A percentile compares a stretch with the other conserved stretches of the same genome.
These are phyloP conservation scores for Saccharomycopsis selenospora DNA, from an alignment of 805 yeast genomes.

Conservation along the genomic window DNA sequence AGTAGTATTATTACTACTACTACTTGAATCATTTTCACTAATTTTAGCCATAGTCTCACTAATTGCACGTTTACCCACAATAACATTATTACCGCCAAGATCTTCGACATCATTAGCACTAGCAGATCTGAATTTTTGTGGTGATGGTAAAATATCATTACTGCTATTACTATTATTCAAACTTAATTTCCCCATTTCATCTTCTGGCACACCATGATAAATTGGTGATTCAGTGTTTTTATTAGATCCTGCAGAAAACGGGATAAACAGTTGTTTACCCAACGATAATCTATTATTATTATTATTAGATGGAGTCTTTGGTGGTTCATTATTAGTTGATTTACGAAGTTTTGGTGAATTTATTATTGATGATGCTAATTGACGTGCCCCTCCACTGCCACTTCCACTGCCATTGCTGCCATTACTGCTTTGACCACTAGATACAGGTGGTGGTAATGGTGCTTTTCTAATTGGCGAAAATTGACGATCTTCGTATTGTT, in stretches of 20 bases:
- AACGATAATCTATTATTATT: not conserved
- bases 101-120: constrained; percentile 15
- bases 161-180: constrained; percentile 4
- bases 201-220: constrained; percentile 4
- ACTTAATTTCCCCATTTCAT: constrained; percentile 7
- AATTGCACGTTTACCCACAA: not conserved
- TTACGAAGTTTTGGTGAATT: not conserved
- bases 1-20: constrained; percentile 19
- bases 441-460: constrained; percentile 53
- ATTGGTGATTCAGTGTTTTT: constrained; percentile 14
- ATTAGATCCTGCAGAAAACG: constrained; percentile 15
- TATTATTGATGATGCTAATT: not conserved
- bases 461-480: constrained; percentile 68
- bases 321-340: not conserved
- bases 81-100: not conserved
- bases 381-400: not conserved
- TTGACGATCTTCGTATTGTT: constrained; percentile 25
- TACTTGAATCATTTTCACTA: constrained; percentile 10
- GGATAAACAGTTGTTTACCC: not conserved
- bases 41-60: constrained; percentile 1
- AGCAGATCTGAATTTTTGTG: constrained; percentile 15
- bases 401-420: not conserved
- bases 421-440: constrained; percentile 4
- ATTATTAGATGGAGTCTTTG: not conserved
- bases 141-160: not conserved